phyloP scores from a whole-genome alignment of 345 rosid genomes.

The Acer negundo region DNA sequence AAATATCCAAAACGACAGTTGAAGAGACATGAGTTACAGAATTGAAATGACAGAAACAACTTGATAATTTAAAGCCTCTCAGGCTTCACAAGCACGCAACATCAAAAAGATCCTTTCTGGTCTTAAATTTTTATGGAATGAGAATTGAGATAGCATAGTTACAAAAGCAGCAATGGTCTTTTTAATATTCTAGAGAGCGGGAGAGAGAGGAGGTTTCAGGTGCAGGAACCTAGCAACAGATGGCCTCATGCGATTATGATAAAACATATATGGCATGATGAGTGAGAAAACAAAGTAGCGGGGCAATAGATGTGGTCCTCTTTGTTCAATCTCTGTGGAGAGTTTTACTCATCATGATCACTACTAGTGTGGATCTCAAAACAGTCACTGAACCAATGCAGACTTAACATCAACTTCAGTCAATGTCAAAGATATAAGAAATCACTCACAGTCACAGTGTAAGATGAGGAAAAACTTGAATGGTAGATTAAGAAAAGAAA shows the following conservation, averaged over 20 bases:
- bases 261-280: neutral
- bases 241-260: neutral
- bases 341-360: neutral
- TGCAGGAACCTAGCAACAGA: neutral
- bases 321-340: neutral
- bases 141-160: too few relatives aligned
- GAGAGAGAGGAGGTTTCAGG: too few relatives aligned
- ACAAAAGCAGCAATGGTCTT: too few relatives aligned
- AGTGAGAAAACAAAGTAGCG: neutral
- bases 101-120: neutral
- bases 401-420: neutral
- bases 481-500: neutral
- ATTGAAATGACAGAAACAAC: neutral
- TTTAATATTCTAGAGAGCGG: too few relatives aligned
- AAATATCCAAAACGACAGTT: slow-evolving; percentile 7
- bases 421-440: neutral
- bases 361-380: neutral
- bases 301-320: neutral
- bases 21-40: neutral
- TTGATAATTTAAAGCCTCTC: neutral
- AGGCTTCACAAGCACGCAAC: neutral
- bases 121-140: too few relatives aligned
- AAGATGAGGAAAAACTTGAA: neutral
- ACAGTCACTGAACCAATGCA: neutral
- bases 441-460: neutral